Evolutionary conservation across 768 basidiomycete genomes (phyloP).

Genomic region (Amanita brunnescens): DNA sequence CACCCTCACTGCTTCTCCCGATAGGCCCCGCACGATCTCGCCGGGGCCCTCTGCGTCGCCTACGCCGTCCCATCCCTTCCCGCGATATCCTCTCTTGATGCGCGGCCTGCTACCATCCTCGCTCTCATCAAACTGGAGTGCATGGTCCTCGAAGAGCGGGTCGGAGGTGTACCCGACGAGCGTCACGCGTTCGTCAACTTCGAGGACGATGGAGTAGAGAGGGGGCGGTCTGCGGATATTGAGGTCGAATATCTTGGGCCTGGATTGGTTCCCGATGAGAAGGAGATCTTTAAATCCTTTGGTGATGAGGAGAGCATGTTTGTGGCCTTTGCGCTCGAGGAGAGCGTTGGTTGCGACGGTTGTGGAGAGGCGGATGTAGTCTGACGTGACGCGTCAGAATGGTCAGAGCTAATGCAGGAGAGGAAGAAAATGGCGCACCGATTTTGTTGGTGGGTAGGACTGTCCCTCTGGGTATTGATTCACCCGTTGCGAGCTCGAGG

Average conservation of each 20-base stretch:
- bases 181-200: slow-evolving; percentile 87
- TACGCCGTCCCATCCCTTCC: slow-evolving; percentile 66
- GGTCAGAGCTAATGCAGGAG: background rate
- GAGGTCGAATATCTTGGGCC: slow-evolving; percentile 91
- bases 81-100: slow-evolving; percentile 51
- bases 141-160: slow-evolving; percentile 68
- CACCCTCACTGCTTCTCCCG: slow-evolving; percentile 85
- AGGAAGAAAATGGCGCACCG: slow-evolving; percentile 32
- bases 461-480: slow-evolving; percentile 55
- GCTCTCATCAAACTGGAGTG: slow-evolving; percentile 66
- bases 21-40: slow-evolving; percentile 71
- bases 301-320: slow-evolving; percentile 86
- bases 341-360: slow-evolving; percentile 96
- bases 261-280: slow-evolving; percentile 89
- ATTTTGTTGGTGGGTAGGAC: slow-evolving; percentile 74
- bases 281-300: slow-evolving; percentile 88
- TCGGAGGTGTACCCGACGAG: slow-evolving; percentile 91
- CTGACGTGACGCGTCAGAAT: slow-evolving; percentile 28
- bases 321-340: slow-evolving; percentile 89
- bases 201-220: slow-evolving; percentile 69
- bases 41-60: slow-evolving; percentile 73
- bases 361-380: slow-evolving; percentile 87
- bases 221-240: slow-evolving; percentile 75
- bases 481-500: slow-evolving; percentile 66
- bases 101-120: slow-evolving; percentile 41